Base-by-base conservation (phyloP, 257 asterid species). In the Datura wrightii region DNA sequence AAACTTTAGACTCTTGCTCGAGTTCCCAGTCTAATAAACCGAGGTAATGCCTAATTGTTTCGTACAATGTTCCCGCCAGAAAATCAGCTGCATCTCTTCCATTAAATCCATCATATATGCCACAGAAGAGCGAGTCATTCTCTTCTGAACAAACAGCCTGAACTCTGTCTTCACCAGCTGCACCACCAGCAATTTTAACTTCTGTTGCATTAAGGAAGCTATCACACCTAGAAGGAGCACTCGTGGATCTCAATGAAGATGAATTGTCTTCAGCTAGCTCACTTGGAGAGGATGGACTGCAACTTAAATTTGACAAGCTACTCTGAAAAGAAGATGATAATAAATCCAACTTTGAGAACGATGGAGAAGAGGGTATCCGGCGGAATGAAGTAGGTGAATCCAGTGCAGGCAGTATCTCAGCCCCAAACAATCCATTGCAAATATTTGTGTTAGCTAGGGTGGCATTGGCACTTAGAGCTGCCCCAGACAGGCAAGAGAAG, bases 51-150 rank as follows among this genome's bases (percentile, higher is more conserved):
- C 92, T 92, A 79, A 94, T 85, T 6, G 91, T 93, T 88, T 94
- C 99, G 52, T 90, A 96, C 69, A 96, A 85, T 0, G 98, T 96
- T 24, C 95, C 99, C 4, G 98, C 98, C 1, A 96, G 95, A 90
- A 93, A 96, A 92, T 96, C 99, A 6, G 99, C 99, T 4, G 98
- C 98, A 79, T 96, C 99, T 83, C 98, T 88, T 44, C 99, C 99
- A 82, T 96, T 96, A 83, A 96, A 96, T 54, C 99, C 99, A 66
- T 94, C 99, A 46, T 93, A 96, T 37, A 96, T 91, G 34, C 87
- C 97, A 84, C 99, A 94, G 82, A 96, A 94, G 55, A 96, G 92
- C 92, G 98, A 96, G 37, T 95, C 96, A 2, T 94, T 94, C 85
- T 96, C 98, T 85, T 96, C 98, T 4, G 99, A 96, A 85, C 97